Percentiles rank a stretch among this genome's conserved stretches.
Conservation (phyloP, 306 rosid genomes). For the Ormosia emarginata region DNA sequence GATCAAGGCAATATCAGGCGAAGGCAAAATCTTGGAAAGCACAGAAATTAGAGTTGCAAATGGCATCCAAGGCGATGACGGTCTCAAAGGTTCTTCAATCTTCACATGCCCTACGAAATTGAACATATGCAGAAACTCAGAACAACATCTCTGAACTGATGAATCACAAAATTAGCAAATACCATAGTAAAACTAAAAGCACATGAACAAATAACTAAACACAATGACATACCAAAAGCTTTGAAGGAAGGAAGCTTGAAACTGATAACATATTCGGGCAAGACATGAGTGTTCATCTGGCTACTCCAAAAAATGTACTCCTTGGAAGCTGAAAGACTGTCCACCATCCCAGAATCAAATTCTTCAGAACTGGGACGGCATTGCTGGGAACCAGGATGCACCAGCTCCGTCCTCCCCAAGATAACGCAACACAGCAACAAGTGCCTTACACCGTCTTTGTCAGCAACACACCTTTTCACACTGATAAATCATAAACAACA, state of each 20-base stretch:
- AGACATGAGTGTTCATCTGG: conserved; percentile 70
- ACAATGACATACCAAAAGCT: conserved; percentile 25
- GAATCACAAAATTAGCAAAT: background rate
- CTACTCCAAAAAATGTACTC: conserved; percentile 66
- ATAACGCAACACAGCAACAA: conserved; percentile 74
- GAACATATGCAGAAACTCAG: background rate
- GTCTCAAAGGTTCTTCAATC: conserved; percentile 40
- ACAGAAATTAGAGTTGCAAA: conserved; percentile 54
- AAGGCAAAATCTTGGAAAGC: conserved; percentile 60
- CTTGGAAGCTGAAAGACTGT: conserved; percentile 45
- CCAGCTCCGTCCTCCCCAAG: conserved; percentile 68
- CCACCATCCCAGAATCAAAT: conserved; percentile 74
- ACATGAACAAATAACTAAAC: background rate
- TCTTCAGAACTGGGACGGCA: conserved; percentile 52
- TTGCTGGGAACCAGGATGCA: conserved; percentile 52
- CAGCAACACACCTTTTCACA: conserved; percentile 39
- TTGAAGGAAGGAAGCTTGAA: conserved; percentile 47
- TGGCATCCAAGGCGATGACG: conserved; percentile 89
- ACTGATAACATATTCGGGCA: conserved; percentile 70
- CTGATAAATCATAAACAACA: conserved; percentile 29
- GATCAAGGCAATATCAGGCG: conserved; percentile 37
- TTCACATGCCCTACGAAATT: conserved; percentile 41
- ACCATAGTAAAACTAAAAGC: background rate
- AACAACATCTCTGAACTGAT: background rate
- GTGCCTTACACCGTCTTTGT: conserved; percentile 62